phyloP scores from a whole-genome alignment of 208 protist genomes.

The Tritrichomonas musculus region DNA sequence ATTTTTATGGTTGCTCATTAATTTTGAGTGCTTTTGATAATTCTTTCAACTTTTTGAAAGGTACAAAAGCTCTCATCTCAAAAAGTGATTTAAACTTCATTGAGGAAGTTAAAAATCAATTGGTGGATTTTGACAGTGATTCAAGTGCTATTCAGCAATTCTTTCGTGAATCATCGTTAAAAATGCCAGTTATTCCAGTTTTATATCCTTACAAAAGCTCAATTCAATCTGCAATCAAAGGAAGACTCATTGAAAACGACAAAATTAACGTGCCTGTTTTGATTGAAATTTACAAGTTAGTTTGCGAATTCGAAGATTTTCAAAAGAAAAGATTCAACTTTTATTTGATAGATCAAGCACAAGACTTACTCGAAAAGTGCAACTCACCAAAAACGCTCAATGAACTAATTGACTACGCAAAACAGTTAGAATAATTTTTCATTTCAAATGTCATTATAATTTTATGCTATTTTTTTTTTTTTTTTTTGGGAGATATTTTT shows the following conservation, averaged over 20 bases:
- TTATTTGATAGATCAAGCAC: not conserved
- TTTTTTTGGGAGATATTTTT: too few species aligned
- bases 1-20: not conserved
- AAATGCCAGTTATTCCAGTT: not conserved
- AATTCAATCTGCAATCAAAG: not conserved
- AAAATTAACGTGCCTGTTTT: not conserved
- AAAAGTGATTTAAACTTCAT: not conserved
- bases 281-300: not conserved
- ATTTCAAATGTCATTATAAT: not conserved
- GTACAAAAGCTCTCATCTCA: not conserved
- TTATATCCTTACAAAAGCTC: not conserved
- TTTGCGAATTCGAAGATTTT: not conserved
- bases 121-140: not conserved
- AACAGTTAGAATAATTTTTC: not conserved
- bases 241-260: too few species aligned
- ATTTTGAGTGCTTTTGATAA: not conserved
- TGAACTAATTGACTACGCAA: not conserved
- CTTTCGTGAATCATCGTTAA: not conserved
- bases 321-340: not conserved
- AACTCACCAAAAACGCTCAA: not conserved
- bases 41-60: too few species aligned
- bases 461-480: not conserved
- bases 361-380: not conserved
- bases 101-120: not conserved
- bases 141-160: not conserved